phyloP scores from a whole-genome alignment of 768 basidiomycete genomes.

The Gymnopilus dilepis region DNA sequence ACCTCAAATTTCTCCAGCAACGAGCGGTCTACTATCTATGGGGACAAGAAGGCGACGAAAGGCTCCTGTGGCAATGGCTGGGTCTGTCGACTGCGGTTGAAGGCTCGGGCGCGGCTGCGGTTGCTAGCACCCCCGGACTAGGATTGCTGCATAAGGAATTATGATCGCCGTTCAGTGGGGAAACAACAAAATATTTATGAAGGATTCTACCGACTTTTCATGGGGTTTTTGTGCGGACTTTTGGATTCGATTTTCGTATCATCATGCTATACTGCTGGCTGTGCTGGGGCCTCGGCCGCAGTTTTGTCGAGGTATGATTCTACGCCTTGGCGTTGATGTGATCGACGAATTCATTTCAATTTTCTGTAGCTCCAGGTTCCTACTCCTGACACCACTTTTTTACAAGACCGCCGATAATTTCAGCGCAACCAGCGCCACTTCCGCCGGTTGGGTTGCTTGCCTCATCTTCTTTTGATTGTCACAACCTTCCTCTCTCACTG shows the following conservation, averaged over 20 bases:
- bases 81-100: slow-evolving; percentile 21
- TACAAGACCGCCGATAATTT: no score
- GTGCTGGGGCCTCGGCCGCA: no score
- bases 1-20: slow-evolving; percentile 46
- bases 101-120: background rate
- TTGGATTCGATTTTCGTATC: background rate
- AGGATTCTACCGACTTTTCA: background rate
- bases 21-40: slow-evolving; percentile 54
- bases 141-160: slow-evolving; percentile 8
- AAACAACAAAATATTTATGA: background rate
- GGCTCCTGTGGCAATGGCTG: slow-evolving; percentile 43
- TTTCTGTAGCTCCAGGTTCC: no score
- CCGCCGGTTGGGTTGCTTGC: background rate
- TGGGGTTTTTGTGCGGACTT: background rate
- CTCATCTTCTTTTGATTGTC: background rate
- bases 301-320: no score
- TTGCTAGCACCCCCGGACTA: background rate
- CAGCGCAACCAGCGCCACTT: background rate
- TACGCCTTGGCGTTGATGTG: no score
- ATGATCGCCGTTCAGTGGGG: background rate
- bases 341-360: no score
- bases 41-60: slow-evolving; percentile 50
- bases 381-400: no score
- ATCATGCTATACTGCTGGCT: no score
- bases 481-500: background rate